Evolutionary conservation across 768 basidiomycete genomes (phyloP).

Genomic region (Kwoniella dejecticola): DNA sequence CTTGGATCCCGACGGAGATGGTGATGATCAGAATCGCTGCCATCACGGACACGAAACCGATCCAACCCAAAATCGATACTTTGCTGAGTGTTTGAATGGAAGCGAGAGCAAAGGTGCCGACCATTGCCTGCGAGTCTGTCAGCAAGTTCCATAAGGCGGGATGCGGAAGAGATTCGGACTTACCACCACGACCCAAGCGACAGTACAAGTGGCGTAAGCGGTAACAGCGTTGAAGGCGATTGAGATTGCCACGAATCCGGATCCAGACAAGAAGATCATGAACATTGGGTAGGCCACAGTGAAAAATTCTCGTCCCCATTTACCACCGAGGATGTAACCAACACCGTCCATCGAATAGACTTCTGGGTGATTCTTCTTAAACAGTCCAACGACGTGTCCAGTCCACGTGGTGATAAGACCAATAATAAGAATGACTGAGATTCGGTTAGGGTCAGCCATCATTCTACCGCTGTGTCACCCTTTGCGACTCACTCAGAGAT

Average conservation of each 20-base stretch:
- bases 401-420: slow-evolving; percentile 35
- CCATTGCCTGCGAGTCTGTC: slow-evolving; percentile 12
- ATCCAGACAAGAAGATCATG: slow-evolving; percentile 40
- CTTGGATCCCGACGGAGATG: slow-evolving; percentile 33
- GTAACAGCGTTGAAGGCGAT: slow-evolving; percentile 47
- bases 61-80: slow-evolving; percentile 23
- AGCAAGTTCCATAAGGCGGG: not conserved
- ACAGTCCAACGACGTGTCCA: slow-evolving; percentile 32
- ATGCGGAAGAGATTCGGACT: not conserved
- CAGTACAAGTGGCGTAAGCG: slow-evolving; percentile 42
- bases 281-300: slow-evolving; percentile 39
- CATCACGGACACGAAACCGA: slow-evolving; percentile 22
- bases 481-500: slow-evolving; percentile 25
- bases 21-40: slow-evolving; percentile 15
- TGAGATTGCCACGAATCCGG: slow-evolving; percentile 38
- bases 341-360: slow-evolving; percentile 40
- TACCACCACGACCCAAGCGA: slow-evolving; percentile 35
- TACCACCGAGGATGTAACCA: slow-evolving; percentile 33
- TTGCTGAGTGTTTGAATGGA: slow-evolving; percentile 35
- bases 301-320: slow-evolving; percentile 36
- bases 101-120: slow-evolving; percentile 29
- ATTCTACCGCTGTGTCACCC: too few species aligned
- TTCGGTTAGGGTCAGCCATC: not conserved
- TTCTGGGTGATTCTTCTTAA: slow-evolving; percentile 44
- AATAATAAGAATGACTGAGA: slow-evolving; percentile 28